Percentiles rank a stretch among this genome's conserved stretches.
These are phyloP conservation scores for Venturiaceae sp. DNA, from an alignment of 2,329 filamentous ascomycete species.

Conservation along the genomic window DNA sequence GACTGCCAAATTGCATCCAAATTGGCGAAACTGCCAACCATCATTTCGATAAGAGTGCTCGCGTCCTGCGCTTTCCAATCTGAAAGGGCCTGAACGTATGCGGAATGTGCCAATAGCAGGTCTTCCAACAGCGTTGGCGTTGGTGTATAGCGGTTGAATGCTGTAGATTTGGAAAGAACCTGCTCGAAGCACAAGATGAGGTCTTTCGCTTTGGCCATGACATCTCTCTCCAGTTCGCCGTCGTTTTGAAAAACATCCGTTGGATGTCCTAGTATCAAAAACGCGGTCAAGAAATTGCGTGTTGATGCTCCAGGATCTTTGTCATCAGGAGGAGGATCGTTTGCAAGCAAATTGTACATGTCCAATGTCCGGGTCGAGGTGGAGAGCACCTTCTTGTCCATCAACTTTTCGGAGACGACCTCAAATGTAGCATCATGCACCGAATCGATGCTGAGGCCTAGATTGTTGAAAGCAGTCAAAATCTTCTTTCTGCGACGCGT, in stretches of 20 bases:
- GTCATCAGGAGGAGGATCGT: slow-evolving; percentile 51
- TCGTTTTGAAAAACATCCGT: slow-evolving; percentile 69
- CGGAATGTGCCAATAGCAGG: slow-evolving; percentile 60
- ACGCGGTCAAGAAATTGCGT: slow-evolving; percentile 68
- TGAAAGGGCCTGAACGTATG: slow-evolving; percentile 70
- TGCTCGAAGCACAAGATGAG: slow-evolving; percentile 70
- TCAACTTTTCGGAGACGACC: slow-evolving; percentile 59
- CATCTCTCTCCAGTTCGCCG: slow-evolving; percentile 57
- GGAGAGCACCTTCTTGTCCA: slow-evolving; percentile 55
- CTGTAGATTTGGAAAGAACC: slow-evolving; percentile 55
- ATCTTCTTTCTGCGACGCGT: slow-evolving; percentile 46
- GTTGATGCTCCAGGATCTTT: slow-evolving; percentile 42
- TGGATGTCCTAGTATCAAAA: slow-evolving; percentile 70
- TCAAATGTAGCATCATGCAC: slow-evolving; percentile 65
- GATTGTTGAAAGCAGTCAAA: slow-evolving; percentile 54
- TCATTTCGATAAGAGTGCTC: slow-evolving; percentile 66
- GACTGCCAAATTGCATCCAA: slow-evolving; percentile 76
- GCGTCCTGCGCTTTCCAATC: slow-evolving; percentile 78
- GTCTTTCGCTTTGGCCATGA: slow-evolving; percentile 70
- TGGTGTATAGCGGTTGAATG: slow-evolving; percentile 57
- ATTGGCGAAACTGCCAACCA: slow-evolving; percentile 80
- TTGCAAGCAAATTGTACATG: slow-evolving; percentile 52
- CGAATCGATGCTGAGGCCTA: slow-evolving; percentile 61
- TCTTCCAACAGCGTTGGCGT: slow-evolving; percentile 52
- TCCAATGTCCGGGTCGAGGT: slow-evolving; percentile 58